Base-by-base conservation (phyloP, 1,284 basidiomycete species). In the Sanghuangporus weigelae region DNA sequence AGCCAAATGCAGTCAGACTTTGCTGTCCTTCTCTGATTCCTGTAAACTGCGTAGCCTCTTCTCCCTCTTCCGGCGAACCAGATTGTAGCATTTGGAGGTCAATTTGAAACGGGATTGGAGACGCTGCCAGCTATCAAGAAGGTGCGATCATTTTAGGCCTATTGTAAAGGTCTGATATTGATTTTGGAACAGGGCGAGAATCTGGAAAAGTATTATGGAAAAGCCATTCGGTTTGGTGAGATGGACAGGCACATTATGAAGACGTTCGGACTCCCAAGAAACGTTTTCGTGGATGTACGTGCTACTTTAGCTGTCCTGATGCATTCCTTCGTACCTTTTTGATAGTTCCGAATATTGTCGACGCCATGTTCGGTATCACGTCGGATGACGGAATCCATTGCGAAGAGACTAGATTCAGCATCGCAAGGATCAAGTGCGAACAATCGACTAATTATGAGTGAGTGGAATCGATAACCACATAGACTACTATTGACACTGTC, bases 321-420 rank as follows among this genome's bases (percentile, higher is more conserved):
- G 11, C 31, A 11, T 51, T 38, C n/a, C 40, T 39, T 7, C 12
- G 50, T 12, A 23, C 10, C 7, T 23, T 21, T 12, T 63, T 4
- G 57, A 1, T 67, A 92, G 89, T 90, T 85, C 71, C 82, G 85
- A 23, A 74, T 91, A 19, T 77, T 92, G 6, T 81, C 84, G 0
- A 79, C 79, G 55, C 86, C 89, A 0, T 84, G 80, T 56, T 84
- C 88, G 0, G 83, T 93, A 6, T 78, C 93, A 8, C 82, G 91
- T 19, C 78, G 82, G 23, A 76, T 83, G 10, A 92, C 90, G 0
- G 71, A 88, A 14, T 75, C 80, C 8, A 70, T 83, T 2, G 71
- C 82, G 2, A 75, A 83, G n/a, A 71, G 74, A 62, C 71, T 92
- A 31, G 79, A 86, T 40, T 66, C 72, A 21, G 82, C 84, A 4